Conservation (phyloP, 306 rosid species). For the Calophaca sinica region DNA sequence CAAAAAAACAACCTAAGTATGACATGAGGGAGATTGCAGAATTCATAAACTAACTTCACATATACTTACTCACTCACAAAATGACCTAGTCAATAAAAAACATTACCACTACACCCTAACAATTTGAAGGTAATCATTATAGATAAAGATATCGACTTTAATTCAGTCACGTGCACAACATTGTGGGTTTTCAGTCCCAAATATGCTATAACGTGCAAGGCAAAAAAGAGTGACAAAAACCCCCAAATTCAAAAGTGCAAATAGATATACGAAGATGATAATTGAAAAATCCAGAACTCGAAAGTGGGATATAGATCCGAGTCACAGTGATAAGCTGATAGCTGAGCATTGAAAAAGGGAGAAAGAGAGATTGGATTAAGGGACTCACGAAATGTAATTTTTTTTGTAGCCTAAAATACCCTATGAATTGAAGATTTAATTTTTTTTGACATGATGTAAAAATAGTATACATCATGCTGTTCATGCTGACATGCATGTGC, state of each 20-base stretch:
- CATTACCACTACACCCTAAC: background rate
- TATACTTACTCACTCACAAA: background rate
- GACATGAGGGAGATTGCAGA: background rate
- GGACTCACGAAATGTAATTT: conserved; percentile 53
- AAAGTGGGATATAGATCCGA: conserved; percentile 45
- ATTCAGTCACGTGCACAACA: background rate
- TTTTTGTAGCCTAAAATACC: too few species aligned
- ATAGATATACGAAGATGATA: background rate
- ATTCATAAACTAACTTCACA: background rate
- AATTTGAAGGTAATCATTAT: conserved; percentile 3
- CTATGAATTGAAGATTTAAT: too few species aligned
- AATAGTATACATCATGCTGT: too few species aligned
- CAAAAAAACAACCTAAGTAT: background rate
- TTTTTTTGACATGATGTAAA: too few species aligned
- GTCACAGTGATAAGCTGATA: background rate
- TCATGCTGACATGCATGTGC: too few species aligned
- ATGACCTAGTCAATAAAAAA: background rate
- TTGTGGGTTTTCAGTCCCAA: background rate
- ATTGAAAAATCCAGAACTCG: background rate
- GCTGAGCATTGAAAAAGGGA: background rate
- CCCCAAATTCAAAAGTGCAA: background rate
- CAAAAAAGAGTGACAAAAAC: background rate
- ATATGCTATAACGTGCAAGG: background rate
- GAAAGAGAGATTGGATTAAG: background rate
- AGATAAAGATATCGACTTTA: background rate